These are phyloP conservation scores for Paraconiothyrium sp. DNA, from an alignment of 2,329 filamentous ascomycete species.

Conservation along the genomic window DNA sequence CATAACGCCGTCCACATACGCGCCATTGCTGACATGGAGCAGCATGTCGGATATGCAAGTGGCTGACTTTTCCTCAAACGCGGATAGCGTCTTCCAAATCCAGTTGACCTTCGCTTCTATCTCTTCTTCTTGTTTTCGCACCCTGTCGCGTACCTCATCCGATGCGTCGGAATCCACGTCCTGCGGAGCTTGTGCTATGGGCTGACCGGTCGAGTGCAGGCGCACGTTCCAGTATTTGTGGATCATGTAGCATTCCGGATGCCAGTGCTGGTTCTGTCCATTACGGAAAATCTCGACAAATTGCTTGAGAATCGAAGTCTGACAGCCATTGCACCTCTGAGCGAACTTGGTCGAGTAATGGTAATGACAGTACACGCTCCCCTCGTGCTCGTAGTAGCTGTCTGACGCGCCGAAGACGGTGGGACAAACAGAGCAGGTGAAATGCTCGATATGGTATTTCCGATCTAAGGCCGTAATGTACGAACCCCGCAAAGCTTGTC, in stretches of 20 bases:
- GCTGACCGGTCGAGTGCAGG: conserved; percentile 61
- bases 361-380: conserved; percentile 96
- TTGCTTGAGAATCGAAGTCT: conserved; percentile 96
- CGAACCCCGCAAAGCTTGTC: conserved; percentile 89
- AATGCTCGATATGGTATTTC: conserved; percentile 98
- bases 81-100: conserved; percentile 97
- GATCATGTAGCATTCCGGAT: conserved; percentile 99
- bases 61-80: conserved; percentile 96
- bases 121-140: conserved; percentile 86
- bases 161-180: conserved; percentile 64
- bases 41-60: conserved; percentile 99
- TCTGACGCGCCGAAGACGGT: conserved; percentile 98
- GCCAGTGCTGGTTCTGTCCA: conserved; percentile 98
- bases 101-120: conserved; percentile 98
- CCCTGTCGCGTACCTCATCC: conserved; percentile 74
- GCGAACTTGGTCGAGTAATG: conserved; percentile 98
- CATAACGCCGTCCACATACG: conserved; percentile 92
- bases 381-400: conserved; percentile 98
- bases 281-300: conserved; percentile 99
- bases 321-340: conserved; percentile 94
- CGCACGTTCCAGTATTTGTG: conserved; percentile 99
- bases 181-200: conserved; percentile 46
- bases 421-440: conserved; percentile 95
- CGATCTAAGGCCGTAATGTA: conserved; percentile 98
- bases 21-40: conserved; percentile 96